Evolutionary conservation across 257 asterid species (phyloP), one percentile per base, ranked within the genome.

Genomic region (Capsicum rhomboideum): DNA sequence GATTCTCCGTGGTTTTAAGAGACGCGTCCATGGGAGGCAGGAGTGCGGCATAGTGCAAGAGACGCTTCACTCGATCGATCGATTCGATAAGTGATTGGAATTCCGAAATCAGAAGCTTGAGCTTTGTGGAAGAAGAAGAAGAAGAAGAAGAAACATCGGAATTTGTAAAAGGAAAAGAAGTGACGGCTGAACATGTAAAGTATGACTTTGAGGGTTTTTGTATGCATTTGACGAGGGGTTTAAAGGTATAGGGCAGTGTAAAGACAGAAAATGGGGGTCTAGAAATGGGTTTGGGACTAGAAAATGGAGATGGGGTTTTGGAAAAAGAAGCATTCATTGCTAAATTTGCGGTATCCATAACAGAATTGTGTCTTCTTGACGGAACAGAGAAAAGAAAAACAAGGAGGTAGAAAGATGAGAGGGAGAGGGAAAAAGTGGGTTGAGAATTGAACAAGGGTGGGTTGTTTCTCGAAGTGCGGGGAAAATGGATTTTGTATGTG

Each of bases 1-100:
- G 95, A 68, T 88, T 92, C 10, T 91, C 93, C 0, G 87, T 52
- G 26, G 31, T 89, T 86, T 86, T 92, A 20, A 81, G 55, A 1
- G 97, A 90, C 18, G 87, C 92, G 0, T 81, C 90, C 87, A 93
- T 89, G 0, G 86, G 72, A n/a, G 93, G 90, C 23, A 93, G 90
- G 29, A 83, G 83, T 4, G 90, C 83, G 1, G 98, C 92, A 84
- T 93, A 92, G 77, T 91, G 91, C 75, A 95, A 14, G 4, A 97
- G 90, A 83, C 90, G 89, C 85, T 89, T 97, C 0, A 97, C 98
- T 3, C 99, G 94, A 49, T 93, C 98, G n/a, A 93, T 85, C 6
- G 98, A 94, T 42, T 92, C 94, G 10, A 72, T 23, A 0, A 95
- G 84, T 1, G 93, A 84, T 55, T 91, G 87, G 88, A 95, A 93